Conservation (phyloP, 306 rosid species). For the Lupinus albus region DNA sequence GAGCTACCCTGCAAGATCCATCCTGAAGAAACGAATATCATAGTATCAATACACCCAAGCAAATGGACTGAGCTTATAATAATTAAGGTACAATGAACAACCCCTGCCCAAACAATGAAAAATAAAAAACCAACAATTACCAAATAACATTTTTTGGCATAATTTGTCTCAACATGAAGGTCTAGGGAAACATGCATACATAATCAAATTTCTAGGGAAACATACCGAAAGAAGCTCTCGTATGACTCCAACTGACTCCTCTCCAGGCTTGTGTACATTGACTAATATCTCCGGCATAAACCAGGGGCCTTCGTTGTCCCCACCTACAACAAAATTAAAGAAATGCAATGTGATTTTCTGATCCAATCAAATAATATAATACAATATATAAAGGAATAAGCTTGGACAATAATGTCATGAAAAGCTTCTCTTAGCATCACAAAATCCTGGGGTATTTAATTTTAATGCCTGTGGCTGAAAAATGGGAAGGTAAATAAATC, state of each 20-base stretch:
- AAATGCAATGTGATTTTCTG: neutral
- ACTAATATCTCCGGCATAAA: slow-evolving; percentile 85
- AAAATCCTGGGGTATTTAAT: neutral
- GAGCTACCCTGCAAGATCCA: slow-evolving; percentile 74
- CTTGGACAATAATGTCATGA: neutral
- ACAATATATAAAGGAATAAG: slow-evolving; percentile 11
- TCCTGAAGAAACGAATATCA: slow-evolving; percentile 59
- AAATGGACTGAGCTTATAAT: neutral
- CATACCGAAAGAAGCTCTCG: slow-evolving; percentile 93
- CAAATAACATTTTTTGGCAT: neutral
- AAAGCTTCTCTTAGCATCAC: neutral
- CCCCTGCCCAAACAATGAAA: neutral
- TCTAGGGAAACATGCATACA: neutral
- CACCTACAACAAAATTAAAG: slow-evolving; percentile 59
- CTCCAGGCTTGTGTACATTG: slow-evolving; percentile 77
- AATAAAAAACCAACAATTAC: neutral
- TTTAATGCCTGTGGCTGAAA: neutral
- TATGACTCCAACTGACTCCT: slow-evolving; percentile 71
- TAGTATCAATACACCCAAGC: slow-evolving; percentile 7
- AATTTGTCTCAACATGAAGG: neutral
- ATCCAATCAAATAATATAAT: slow-evolving; percentile 4
- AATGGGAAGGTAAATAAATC: slow-evolving; percentile 22
- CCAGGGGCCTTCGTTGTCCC: slow-evolving; percentile 90
- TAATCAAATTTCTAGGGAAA: slow-evolving; percentile 11
- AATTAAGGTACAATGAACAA: neutral